Evolutionary conservation across 257 asterid genomes (phyloP).

Genomic region (Fraxinus quadrangulata): DNA sequence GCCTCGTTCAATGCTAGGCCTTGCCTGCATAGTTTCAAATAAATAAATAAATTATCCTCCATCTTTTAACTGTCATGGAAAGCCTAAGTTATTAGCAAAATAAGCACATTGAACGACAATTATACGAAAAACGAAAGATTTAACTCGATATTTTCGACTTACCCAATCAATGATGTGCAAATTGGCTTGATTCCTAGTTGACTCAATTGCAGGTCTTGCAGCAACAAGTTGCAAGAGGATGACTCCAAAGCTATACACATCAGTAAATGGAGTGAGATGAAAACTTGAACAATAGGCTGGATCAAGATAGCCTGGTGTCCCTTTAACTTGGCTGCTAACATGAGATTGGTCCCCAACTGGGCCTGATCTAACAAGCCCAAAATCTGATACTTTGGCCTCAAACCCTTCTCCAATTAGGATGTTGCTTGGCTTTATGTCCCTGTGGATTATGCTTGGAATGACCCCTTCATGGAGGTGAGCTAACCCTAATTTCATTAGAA

Average conservation of each 20-base stretch:
- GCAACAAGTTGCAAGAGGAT: slow-evolving; percentile 73
- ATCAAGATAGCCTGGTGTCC: slow-evolving; percentile 81
- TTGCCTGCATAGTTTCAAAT: slow-evolving; percentile 51
- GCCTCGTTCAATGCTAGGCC: slow-evolving; percentile 62
- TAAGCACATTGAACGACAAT: not conserved
- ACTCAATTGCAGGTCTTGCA: slow-evolving; percentile 65
- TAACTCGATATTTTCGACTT: not conserved
- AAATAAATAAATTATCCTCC: not conserved
- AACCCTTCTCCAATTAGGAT: slow-evolving; percentile 61
- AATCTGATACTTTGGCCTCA: slow-evolving; percentile 80
- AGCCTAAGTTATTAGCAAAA: not conserved
- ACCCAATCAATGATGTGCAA: slow-evolving; percentile 77
- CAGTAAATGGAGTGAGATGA: slow-evolving; percentile 65
- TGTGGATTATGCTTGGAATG: slow-evolving; percentile 68
- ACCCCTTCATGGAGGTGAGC: slow-evolving; percentile 67
- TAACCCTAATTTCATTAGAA: slow-evolving; percentile 46
- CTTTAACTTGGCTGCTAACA: slow-evolving; percentile 71
- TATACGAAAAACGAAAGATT: not conserved
- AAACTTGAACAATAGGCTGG: slow-evolving; percentile 75
- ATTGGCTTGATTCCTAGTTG: slow-evolving; percentile 33
- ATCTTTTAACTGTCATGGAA: too few relatives aligned
- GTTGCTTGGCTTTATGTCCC: slow-evolving; percentile 79
- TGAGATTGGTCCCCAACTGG: slow-evolving; percentile 73
- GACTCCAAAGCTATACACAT: slow-evolving; percentile 82
- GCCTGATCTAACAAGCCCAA: slow-evolving; percentile 69